Conservation (phyloP, 2,329 filamentous ascomycete genomes). For the Botrytis paeoniae region DNA sequence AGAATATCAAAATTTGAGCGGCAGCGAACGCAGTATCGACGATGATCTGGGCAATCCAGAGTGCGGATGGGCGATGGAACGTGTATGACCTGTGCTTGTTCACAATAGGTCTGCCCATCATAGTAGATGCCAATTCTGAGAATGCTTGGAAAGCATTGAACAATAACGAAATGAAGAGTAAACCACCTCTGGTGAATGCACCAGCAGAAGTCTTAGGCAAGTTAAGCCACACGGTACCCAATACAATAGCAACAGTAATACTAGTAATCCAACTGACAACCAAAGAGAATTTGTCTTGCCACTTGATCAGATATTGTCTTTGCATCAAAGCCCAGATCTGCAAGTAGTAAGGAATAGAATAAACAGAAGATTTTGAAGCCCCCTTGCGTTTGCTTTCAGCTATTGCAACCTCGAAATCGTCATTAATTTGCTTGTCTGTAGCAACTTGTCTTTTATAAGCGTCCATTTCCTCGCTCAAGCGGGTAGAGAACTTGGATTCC, state of each 20-base stretch:
- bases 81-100: conserved; percentile 84
- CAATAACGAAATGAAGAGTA: conserved; percentile 74
- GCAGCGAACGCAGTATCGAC: conserved; percentile 73
- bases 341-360: conserved; percentile 77
- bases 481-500: conserved; percentile 56
- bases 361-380: conserved; percentile 70
- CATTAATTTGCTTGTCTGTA: conserved; percentile 63
- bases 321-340: conserved; percentile 83
- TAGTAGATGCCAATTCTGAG: conserved; percentile 69
- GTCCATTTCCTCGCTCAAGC: conserved; percentile 63
- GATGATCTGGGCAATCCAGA: conserved; percentile 80
- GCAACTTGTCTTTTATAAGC: conserved; percentile 64
- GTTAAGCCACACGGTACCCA: conserved; percentile 76
- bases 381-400: conserved; percentile 74
- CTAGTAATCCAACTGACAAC: conserved; percentile 67
- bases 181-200: conserved; percentile 77
- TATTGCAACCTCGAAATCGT: conserved; percentile 75
- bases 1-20: conserved; percentile 68
- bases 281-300: conserved; percentile 80
- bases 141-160: conserved; percentile 90
- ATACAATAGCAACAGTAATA: conserved; percentile 72
- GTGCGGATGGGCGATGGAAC: conserved; percentile 75
- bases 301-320: conserved; percentile 80
- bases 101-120: conserved; percentile 73
- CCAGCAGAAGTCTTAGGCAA: conserved; percentile 62